A percentile compares a stretch with the other conserved stretches of the same genome.
Evolutionary conservation across 192 early-diverging fungal genomes (phyloP).

Genomic region (Phlyctochytrium bullatum): DNA sequence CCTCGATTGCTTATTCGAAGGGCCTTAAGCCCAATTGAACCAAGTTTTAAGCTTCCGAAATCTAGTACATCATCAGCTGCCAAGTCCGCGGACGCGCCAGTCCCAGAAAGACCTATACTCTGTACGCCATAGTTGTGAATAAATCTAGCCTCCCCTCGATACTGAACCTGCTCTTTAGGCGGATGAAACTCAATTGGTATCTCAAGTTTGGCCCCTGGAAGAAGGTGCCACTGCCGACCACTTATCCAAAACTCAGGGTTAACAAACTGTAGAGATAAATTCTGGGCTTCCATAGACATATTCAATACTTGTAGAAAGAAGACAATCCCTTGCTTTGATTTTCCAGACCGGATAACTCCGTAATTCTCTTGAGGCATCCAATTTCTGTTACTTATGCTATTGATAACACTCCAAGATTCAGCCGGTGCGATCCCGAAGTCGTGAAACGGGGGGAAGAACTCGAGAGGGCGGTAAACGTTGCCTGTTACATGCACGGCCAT

Average conservation of each 20-base stretch:
- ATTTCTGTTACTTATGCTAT: constrained; percentile 20
- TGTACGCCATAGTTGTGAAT: constrained; percentile 49
- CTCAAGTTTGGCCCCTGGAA: constrained; percentile 48
- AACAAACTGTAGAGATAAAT: constrained; percentile 48
- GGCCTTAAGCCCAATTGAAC: constrained; percentile 28
- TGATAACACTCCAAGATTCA: constrained; percentile 28
- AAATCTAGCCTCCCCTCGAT: constrained; percentile 55
- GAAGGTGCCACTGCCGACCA: constrained; percentile 47
- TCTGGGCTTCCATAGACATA: constrained; percentile 55
- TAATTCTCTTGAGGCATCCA: constrained; percentile 5
- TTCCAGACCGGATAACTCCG: not conserved
- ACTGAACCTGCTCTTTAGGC: constrained; percentile 54
- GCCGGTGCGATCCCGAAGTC: constrained; percentile 56
- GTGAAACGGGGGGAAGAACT: constrained; percentile 49
- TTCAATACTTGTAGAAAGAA: constrained; percentile 40
- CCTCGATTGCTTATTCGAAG: constrained; percentile 55
- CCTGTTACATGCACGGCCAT: constrained; percentile 42
- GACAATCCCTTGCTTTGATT: not conserved
- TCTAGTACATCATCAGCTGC: constrained; percentile 41
- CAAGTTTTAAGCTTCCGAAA: constrained; percentile 54
- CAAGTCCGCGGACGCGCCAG: constrained; percentile 59
- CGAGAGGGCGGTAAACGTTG: constrained; percentile 44
- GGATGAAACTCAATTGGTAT: constrained; percentile 63
- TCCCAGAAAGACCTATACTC: constrained; percentile 46
- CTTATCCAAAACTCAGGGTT: constrained; percentile 49